Conservation (phyloP, 768 basidiomycete species). For the Rhodosporidiobolus odoratus region DNA sequence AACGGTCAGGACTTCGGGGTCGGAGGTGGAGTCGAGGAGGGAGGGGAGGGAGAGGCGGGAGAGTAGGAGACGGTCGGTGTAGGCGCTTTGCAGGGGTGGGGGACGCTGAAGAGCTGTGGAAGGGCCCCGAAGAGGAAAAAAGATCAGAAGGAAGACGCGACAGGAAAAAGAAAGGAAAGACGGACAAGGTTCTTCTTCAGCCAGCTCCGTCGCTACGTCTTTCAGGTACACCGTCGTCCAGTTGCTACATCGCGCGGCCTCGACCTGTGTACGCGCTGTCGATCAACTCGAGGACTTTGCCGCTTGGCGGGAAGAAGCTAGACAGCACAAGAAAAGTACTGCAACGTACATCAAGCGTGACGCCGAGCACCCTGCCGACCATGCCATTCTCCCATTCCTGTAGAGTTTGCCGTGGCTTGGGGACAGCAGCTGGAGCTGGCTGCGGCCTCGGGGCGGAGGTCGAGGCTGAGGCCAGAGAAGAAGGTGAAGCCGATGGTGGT, state of each 20-base stretch:
- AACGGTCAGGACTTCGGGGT: conserved; percentile 46
- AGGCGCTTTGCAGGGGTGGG: conserved; percentile 50
- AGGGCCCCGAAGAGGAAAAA: too few relatives aligned
- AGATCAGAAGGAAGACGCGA: too few relatives aligned
- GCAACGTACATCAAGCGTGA: conserved; percentile 68
- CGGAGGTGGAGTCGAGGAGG: conserved; percentile 58
- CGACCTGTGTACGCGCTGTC: conserved; percentile 50
- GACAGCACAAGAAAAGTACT: background rate
- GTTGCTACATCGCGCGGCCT: conserved; percentile 57
- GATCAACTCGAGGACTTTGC: background rate
- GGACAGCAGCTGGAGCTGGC: too few relatives aligned
- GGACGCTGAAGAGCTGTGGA: conserved; percentile 11
- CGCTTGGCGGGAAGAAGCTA: too few relatives aligned
- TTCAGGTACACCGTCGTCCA: conserved; percentile 81
- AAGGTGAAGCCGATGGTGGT: too few relatives aligned
- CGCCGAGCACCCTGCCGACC: conserved; percentile 63
- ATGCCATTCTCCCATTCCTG: conserved; percentile 68
- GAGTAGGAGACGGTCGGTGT: conserved; percentile 75
- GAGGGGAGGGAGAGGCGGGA: conserved; percentile 73
- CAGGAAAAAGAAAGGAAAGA: background rate
- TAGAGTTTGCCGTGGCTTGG: too few relatives aligned
- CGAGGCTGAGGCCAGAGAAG: too few relatives aligned
- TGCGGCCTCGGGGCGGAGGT: too few relatives aligned
- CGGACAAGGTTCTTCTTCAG: conserved; percentile 52
- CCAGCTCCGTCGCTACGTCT: conserved; percentile 62